Base-by-base conservation (phyloP, 1,284 basidiomycete genomes). In the Ustilago shanxiensis region DNA sequence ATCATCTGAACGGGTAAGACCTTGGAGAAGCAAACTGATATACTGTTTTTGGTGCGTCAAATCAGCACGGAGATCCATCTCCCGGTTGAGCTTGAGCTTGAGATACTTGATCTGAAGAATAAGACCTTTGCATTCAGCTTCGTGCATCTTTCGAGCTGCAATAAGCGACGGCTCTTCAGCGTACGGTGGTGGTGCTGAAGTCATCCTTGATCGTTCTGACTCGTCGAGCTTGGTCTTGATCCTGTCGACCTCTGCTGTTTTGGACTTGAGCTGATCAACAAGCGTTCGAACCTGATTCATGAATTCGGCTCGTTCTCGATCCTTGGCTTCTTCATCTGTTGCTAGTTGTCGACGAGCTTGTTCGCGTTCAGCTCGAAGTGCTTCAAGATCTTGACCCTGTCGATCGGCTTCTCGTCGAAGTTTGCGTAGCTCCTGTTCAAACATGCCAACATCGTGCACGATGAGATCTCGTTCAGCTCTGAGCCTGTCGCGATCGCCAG, bases 51-150 rank as follows among this genome's bases (percentile, higher is more conserved):
- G 96, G 82, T 94, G 91, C 4, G 89, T 88, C 51, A 98, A 88
- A 77, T 92, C 92, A 62, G 89, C 89, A n/a, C 95, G 90, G 87
- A 96, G 90, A 1, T 90, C 89, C 24, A 91, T 90, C 87, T 99
- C 96, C 35, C 96, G 89, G 1, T 90, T 92, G 86, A 92, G 95
- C 84, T 94, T 94, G 53, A 93, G 92, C 86, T 98, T 96, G 74
- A 98, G 89, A 87, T 98, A 98, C 54, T 90, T 90, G 74, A 98
- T 95, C 85, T 97, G 93, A 3, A 93, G 89, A 65, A 95, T 89
- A 22, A 95, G 88, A 14, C 94, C 94, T 84, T 95, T 94, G 87
- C 92, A 93, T 86, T 95, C 94, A 70, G 90, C 90, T 66, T 91
- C 92, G 85, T 95, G 93, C 83, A 91, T 64, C 44, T 61, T 62